These are phyloP conservation scores for Arthroderma sp. DNA, from an alignment of 2,329 filamentous ascomycete genomes.

Conservation along the genomic window DNA sequence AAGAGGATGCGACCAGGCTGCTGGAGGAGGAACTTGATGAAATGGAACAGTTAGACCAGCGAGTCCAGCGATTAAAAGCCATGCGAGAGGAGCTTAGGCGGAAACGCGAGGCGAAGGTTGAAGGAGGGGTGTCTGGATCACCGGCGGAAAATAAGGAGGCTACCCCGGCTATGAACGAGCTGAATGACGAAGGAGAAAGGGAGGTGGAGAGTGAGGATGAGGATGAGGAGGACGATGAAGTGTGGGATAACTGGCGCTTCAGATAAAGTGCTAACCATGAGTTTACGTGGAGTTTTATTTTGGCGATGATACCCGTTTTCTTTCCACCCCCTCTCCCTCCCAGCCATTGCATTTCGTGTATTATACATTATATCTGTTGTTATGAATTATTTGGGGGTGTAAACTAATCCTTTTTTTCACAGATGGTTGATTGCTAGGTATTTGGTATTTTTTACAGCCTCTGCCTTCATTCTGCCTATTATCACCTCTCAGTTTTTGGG, in stretches of 20 bases:
- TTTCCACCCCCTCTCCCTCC: no score
- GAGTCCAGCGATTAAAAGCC: slow-evolving; percentile 55
- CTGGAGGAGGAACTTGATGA: slow-evolving; percentile 69
- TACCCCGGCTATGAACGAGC: slow-evolving; percentile 40
- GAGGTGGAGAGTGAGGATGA: slow-evolving; percentile 19
- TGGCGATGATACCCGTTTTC: no score
- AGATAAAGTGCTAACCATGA: slow-evolving; percentile 4
- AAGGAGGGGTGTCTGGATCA: slow-evolving; percentile 17
- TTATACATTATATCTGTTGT: no score
- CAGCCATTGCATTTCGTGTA: no score
- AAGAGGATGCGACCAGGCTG: slow-evolving; percentile 60
- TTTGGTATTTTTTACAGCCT: no score
- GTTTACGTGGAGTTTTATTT: no score
- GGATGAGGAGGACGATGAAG: slow-evolving; percentile 34
- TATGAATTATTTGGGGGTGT: no score
- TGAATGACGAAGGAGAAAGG: slow-evolving; percentile 35
- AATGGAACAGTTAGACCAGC: slow-evolving; percentile 65
- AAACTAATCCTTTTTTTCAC: no score
- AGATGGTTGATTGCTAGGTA: no score
- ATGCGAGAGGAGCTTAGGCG: slow-evolving; percentile 52
- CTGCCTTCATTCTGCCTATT: no score
- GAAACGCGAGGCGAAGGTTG: slow-evolving; percentile 21
- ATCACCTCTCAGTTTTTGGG: background rate
- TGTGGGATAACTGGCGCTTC: slow-evolving; percentile 34
- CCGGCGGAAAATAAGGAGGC: slow-evolving; percentile 19